These are phyloP conservation scores for Alternaria metachromatica DNA, from an alignment of 2,329 filamentous ascomycete species.

Conservation along the genomic window DNA sequence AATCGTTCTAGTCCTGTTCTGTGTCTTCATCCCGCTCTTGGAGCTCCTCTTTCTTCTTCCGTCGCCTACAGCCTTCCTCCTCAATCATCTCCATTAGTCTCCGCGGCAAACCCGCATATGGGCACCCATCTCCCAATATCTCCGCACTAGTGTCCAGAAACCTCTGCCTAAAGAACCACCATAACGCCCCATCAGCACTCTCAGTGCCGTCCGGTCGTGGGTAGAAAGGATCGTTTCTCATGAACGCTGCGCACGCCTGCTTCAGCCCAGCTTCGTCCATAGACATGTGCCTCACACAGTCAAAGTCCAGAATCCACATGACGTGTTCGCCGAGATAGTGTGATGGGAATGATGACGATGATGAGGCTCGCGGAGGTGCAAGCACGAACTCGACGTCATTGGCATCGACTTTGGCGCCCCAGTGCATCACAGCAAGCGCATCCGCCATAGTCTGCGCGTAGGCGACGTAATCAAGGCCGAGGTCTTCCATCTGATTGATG, in stretches of 20 bases:
- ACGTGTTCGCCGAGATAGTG: conserved; percentile 13
- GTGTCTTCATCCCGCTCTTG: not conserved
- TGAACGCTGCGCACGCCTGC: conserved; percentile 54
- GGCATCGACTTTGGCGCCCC: conserved; percentile 56
- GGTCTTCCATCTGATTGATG: conserved; percentile 57
- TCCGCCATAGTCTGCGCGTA: conserved; percentile 59
- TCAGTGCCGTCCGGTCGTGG: conserved; percentile 35
- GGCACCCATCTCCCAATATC: not conserved
- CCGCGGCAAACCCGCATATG: not conserved
- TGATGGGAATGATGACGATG: conserved; percentile 4
- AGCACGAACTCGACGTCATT: conserved; percentile 65
- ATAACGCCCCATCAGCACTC: conserved; percentile 14
- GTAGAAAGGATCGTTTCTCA: conserved; percentile 61
- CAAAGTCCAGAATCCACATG: conserved; percentile 62
- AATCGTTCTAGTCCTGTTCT: not conserved
- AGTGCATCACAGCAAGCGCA: conserved; percentile 60
- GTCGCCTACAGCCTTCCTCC: not conserved
- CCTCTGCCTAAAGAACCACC: not conserved
- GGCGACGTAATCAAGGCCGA: conserved; percentile 42
- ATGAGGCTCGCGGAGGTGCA: conserved; percentile 24
- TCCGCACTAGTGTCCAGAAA: not conserved
- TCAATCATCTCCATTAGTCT: not conserved
- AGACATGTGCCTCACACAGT: conserved; percentile 61
- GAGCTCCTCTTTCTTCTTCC: not conserved
- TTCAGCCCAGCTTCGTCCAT: conserved; percentile 47